phyloP scores from a whole-genome alignment of 2,329 filamentous ascomycete species.

The Penicillium sp. region DNA sequence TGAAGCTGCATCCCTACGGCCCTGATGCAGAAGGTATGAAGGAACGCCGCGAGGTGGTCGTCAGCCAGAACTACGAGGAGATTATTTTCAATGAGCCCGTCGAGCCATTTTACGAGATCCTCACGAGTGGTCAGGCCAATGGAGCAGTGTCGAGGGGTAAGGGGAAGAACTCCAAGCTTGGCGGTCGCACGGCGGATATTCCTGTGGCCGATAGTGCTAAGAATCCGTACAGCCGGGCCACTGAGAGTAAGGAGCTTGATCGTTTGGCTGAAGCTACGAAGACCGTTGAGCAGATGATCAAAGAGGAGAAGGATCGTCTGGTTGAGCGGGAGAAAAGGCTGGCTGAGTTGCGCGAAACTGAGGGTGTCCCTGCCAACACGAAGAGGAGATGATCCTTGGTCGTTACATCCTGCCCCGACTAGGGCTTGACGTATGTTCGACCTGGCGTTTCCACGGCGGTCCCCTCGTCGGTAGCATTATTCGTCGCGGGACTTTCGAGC shows the following conservation, averaged over 20 bases:
- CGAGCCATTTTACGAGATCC: conserved; percentile 80
- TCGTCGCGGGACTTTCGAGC: neutral
- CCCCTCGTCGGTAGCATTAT: neutral
- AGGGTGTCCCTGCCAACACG: conserved; percentile 37
- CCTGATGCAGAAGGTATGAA: conserved; percentile 69
- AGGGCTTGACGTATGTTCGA: neutral
- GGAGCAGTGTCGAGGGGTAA: conserved; percentile 51
- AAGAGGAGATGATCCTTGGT: conserved; percentile 38
- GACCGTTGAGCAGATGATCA: conserved; percentile 57
- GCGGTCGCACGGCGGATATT: conserved; percentile 68
- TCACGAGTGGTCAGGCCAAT: conserved; percentile 64
- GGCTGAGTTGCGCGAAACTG: conserved; percentile 48
- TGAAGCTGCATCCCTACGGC: conserved; percentile 87
- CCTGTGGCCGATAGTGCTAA: conserved; percentile 62
- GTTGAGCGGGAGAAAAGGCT: conserved; percentile 58
- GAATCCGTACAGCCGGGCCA: conserved; percentile 69
- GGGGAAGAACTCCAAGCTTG: conserved; percentile 51
- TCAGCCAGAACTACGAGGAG: conserved; percentile 83
- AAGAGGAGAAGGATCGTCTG: conserved; percentile 60
- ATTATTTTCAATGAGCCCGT: conserved; percentile 97
- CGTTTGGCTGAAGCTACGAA: conserved; percentile 59
- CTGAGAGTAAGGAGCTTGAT: conserved; percentile 62
- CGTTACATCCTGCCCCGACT: neutral
- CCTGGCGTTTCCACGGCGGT: neutral
- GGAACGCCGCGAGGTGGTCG: conserved; percentile 60